These are phyloP conservation scores for Penicillium corylophilum DNA, from an alignment of 2,329 filamentous ascomycete species.

Conservation along the genomic window DNA sequence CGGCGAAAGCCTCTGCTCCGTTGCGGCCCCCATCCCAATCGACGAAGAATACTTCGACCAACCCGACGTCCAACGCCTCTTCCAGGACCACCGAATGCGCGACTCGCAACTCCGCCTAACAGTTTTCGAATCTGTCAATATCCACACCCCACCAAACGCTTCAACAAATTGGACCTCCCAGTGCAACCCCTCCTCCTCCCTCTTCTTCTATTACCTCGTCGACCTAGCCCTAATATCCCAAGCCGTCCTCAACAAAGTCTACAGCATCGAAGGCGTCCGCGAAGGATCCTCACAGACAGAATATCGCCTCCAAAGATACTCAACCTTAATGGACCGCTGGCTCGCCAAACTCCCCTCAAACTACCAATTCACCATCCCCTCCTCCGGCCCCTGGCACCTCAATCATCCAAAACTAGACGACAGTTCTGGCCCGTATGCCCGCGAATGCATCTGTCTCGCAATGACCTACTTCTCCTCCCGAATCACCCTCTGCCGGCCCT, in stretches of 20 bases:
- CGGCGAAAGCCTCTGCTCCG: slow-evolving; percentile 38
- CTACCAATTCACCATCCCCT: slow-evolving; percentile 36
- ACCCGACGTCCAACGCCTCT: slow-evolving; percentile 24
- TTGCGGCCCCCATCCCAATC: slow-evolving; percentile 37
- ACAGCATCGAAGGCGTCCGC: slow-evolving; percentile 39
- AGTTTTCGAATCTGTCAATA: slow-evolving; percentile 23
- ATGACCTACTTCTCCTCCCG: slow-evolving; percentile 43
- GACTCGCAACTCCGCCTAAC: slow-evolving; percentile 27
- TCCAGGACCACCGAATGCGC: slow-evolving; percentile 23
- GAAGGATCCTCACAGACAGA: slow-evolving; percentile 33
- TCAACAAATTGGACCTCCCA: slow-evolving; percentile 20
- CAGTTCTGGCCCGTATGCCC: slow-evolving; percentile 16
- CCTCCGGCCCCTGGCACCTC: slow-evolving; percentile 21
- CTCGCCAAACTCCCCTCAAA: slow-evolving; percentile 30
- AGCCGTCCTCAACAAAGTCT: slow-evolving; percentile 38
- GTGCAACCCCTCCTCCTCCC: slow-evolving; percentile 30
- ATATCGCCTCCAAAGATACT: slow-evolving; percentile 33
- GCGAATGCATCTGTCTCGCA: slow-evolving; percentile 38
- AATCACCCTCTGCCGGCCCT: slow-evolving; percentile 44
- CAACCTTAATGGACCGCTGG: slow-evolving; percentile 35
- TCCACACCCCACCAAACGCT: slow-evolving; percentile 7
- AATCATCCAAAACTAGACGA: slow-evolving; percentile 16
- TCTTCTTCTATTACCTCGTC: slow-evolving; percentile 40
- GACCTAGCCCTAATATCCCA: slow-evolving; percentile 40
- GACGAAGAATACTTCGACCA: slow-evolving; percentile 37